These are phyloP conservation scores for Monosporascus cannonballus DNA, from an alignment of 2,329 filamentous ascomycete species.

Conservation along the genomic window DNA sequence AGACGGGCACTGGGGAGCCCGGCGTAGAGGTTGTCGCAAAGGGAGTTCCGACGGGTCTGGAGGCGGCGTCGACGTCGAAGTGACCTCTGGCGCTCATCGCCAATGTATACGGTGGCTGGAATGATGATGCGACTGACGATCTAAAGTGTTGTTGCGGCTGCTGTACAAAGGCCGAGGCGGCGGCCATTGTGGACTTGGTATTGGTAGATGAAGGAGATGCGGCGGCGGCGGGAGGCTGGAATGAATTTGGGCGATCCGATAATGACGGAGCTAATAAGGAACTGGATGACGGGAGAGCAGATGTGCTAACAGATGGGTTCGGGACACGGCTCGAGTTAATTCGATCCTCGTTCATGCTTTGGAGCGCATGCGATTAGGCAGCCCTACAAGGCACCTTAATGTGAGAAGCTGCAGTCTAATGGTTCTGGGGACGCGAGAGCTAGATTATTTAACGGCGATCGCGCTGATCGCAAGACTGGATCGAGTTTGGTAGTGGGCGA, in stretches of 20 bases:
- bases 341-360: slow-evolving; percentile 21
- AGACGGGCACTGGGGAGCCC: slow-evolving; percentile 37
- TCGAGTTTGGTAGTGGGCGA: slow-evolving; percentile 12
- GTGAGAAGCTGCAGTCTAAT: slow-evolving; percentile 9
- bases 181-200: slow-evolving; percentile 36
- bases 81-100: slow-evolving; percentile 25
- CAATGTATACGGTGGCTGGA: slow-evolving; percentile 27
- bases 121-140: slow-evolving; percentile 21
- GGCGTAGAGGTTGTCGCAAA: slow-evolving; percentile 30
- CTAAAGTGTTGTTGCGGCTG: slow-evolving; percentile 35
- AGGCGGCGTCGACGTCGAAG: slow-evolving; percentile 36
- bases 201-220: slow-evolving; percentile 13
- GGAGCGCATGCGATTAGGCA: slow-evolving; percentile 18
- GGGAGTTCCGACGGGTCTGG: slow-evolving; percentile 33
- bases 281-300: slow-evolving; percentile 11
- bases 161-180: slow-evolving; percentile 36
- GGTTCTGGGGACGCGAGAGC: slow-evolving; percentile 3
- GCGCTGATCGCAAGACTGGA: slow-evolving; percentile 21
- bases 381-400: slow-evolving; percentile 14
- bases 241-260: slow-evolving; percentile 18
- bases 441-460: slow-evolving; percentile 16
- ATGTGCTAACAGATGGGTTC: slow-evolving; percentile 13
- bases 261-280: slow-evolving; percentile 13
- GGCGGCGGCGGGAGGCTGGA: slow-evolving; percentile 12
- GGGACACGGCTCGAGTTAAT: slow-evolving; percentile 14